Base-by-base conservation (phyloP, 2,329 filamentous ascomycete genomes). In the Sporothrix sp. region DNA sequence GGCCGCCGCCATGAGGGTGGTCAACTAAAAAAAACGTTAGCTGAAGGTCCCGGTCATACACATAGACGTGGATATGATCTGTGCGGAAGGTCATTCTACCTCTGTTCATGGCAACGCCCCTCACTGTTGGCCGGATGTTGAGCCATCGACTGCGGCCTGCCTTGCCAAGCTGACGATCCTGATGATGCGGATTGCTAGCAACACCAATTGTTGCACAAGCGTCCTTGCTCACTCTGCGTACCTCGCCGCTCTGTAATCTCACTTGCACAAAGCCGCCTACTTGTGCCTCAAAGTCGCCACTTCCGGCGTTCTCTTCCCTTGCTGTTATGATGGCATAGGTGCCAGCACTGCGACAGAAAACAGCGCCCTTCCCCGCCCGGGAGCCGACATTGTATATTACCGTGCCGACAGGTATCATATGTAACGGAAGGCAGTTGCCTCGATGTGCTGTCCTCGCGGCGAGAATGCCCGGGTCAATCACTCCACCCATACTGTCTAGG, bases 101-200 rank as follows among this genome's bases (percentile, higher is more conserved):
- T 66, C 91, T 89, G 74, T 98, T 98, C 94, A 98, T 98, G 56
- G 94, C 93, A 61, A 97, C 72, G 84, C 93, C 94, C 74, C 94
- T 83, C 39, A 98, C 93, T 1, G 93, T 96, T 14, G 93, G 93
- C 59, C 93, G 78, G 63, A 94, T 95, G 64, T 93, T 93, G 58
- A 97, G 70, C 90, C 89, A 96, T 63, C 93, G 81, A 60, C 84
- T 89, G 61, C 94, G 81, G 64, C 93, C 93, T 60, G 93, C 93
- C 72, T 98, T 98, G 61, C 94, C 94, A 52, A 98, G 77, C 63
- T 93, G 87, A 58, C 81, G 77, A 68, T 94, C 95, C 58, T 95
- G 87, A 66, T 89, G 85, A 65, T 95, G 85, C 42, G 85, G 80
- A 68, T 98, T 98, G 76, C 93, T 97, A 36, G 91, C 84, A 53